Conservation (phyloP, 2,329 filamentous ascomycete species). For the Trichoderma atroviride region DNA sequence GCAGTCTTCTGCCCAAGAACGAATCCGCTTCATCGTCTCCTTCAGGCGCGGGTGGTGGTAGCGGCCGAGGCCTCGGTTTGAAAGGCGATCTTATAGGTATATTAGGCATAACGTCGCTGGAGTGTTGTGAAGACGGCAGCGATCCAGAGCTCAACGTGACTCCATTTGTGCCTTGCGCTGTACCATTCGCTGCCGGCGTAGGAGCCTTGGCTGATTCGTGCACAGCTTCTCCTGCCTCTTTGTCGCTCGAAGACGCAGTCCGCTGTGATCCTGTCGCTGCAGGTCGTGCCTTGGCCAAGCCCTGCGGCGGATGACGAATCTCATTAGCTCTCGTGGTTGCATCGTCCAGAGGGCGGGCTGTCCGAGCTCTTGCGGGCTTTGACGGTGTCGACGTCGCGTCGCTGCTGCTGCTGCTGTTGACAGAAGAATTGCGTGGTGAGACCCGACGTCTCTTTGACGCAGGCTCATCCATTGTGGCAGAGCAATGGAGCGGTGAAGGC, state of each 20-base stretch:
- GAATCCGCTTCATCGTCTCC: conserved; percentile 38
- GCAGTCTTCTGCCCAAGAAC: conserved; percentile 36
- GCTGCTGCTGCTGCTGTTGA: conserved; percentile 39
- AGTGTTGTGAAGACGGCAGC: conserved; percentile 29
- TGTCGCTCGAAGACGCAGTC: background rate
- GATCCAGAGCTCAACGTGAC: conserved; percentile 28
- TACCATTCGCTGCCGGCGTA: conserved; percentile 28
- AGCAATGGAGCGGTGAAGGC: background rate
- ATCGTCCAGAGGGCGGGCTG: conserved; percentile 59
- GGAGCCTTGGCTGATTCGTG: conserved; percentile 39
- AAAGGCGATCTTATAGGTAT: conserved; percentile 46
- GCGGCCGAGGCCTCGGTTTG: conserved; percentile 49
- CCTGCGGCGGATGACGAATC: conserved; percentile 61
- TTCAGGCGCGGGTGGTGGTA: conserved; percentile 48
- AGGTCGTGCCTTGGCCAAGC: conserved; percentile 52
- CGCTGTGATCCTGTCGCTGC: conserved; percentile 39
- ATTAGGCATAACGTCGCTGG: conserved; percentile 39
- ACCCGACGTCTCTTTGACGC: conserved; percentile 67
- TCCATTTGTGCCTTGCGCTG: conserved; percentile 27
- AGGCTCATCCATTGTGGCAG: conserved; percentile 52
- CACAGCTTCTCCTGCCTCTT: conserved; percentile 31
- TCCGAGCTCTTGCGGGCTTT: conserved; percentile 31
- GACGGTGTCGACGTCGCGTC: conserved; percentile 31
- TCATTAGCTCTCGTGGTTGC: conserved; percentile 69
- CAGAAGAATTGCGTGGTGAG: conserved; percentile 52